These are phyloP conservation scores for Xerophyta viscosa DNA, from an alignment of 106 monocot species.

Conservation along the genomic window DNA sequence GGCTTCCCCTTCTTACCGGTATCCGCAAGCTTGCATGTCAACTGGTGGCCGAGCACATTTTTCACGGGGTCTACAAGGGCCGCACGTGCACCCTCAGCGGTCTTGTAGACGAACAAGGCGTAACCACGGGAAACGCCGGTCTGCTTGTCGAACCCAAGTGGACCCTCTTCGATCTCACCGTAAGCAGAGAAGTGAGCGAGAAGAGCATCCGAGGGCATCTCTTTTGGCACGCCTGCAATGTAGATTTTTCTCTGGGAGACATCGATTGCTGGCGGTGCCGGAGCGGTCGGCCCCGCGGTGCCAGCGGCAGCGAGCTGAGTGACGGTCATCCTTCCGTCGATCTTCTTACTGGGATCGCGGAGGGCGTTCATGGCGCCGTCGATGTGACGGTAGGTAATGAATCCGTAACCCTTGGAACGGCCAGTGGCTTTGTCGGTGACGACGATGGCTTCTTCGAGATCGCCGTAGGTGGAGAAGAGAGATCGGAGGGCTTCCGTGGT, in stretches of 20 bases:
- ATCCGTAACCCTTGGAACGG: slow-evolving; percentile 83
- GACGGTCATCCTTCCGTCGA: slow-evolving; percentile 79
- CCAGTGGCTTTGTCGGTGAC: slow-evolving; percentile 79
- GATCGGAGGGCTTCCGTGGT: slow-evolving; percentile 56
- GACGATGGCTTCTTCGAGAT: slow-evolving; percentile 76
- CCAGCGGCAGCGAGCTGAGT: slow-evolving; percentile 72
- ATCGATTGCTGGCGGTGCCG: slow-evolving; percentile 14
- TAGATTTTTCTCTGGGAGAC: slow-evolving; percentile 62
- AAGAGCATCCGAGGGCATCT: slow-evolving; percentile 72
- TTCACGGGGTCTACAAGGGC: slow-evolving; percentile 62
- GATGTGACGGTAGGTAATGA: slow-evolving; percentile 67
- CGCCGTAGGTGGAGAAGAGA: slow-evolving; percentile 68
- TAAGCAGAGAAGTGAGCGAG: slow-evolving; percentile 54
- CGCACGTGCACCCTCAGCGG: slow-evolving; percentile 47
- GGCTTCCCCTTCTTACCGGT: slow-evolving; percentile 69
- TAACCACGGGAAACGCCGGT: slow-evolving; percentile 71
- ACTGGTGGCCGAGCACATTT: slow-evolving; percentile 45
- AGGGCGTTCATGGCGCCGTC: slow-evolving; percentile 70
- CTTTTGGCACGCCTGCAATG: slow-evolving; percentile 62
- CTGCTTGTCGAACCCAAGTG: slow-evolving; percentile 73
- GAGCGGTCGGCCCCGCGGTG: slow-evolving; percentile 6
- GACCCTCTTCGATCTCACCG: slow-evolving; percentile 94
- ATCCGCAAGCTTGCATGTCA: slow-evolving; percentile 59
- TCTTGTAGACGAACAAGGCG: slow-evolving; percentile 91
- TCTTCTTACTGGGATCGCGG: slow-evolving; percentile 84